Base-by-base conservation (phyloP, 352 stramenopile genomes). In the Pythium diclinum region DNA sequence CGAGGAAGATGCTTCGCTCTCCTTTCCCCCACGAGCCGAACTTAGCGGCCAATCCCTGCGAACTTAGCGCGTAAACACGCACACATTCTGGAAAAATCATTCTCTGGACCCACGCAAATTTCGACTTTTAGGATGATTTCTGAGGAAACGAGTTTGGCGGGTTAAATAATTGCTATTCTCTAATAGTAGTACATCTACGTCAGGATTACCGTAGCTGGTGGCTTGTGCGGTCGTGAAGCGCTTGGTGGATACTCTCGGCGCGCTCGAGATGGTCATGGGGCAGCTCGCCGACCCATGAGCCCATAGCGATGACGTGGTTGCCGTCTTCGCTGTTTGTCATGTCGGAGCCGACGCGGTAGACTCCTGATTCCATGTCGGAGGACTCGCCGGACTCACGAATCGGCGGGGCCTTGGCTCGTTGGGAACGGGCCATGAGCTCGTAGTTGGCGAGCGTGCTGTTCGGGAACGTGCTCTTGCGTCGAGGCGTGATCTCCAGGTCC, bases 351-450 rank as follows among this genome's bases (percentile, higher is more conserved):
- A 69, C 60, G 9, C 63, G 63, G 49, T 61, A 69, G 17, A 64
- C 63, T 8, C 55, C 53, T 0, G 49, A 44, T 14, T 68, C 62
- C 32, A 40, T 61, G 19, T 67, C 55, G 56, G 56, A 69, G 8
- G 55, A 61, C 55, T n/a, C 55, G 19, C 16, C 28, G 34, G 55
- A 63, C 47, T 34, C 48, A 32, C 17, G 63, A 6, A 30, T 49
- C n/a, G 9, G 30, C 9, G 48, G 23, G 33, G 28, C n/a, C 3
- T 61, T 32, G 51, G 65, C 65, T 10, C 59, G 57, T 16, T 56
- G 59, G 1, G 67, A 76, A 60, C 76, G 72, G 19, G 76, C 64
- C 58, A 85, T 77, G 28, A 85, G 66, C 57, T 83, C 76, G 46
- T 81, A 88, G 38, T 76, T 63, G 16, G 76, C 14, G 60, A 64